A percentile compares a stretch with the other conserved stretches of the same genome.
Evolutionary conservation across 192 early-diverging fungal species (phyloP).

Genomic region (Phycomyces nitens): DNA sequence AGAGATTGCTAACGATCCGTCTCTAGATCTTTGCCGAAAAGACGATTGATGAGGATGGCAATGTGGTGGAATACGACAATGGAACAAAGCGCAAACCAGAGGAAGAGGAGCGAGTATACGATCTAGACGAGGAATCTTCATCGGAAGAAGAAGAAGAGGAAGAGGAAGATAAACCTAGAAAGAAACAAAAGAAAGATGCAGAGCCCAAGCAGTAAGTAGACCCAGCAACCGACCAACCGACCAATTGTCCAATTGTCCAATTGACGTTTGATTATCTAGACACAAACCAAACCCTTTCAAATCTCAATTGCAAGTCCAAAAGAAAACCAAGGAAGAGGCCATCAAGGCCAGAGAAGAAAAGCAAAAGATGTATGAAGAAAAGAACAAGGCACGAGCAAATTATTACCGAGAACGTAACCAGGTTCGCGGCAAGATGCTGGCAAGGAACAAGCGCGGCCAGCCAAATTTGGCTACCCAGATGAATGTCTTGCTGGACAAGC

Average conservation of each 20-base stretch:
- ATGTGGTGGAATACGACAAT: conserved; percentile 27
- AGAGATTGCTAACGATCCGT: no score
- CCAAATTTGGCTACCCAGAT: conserved; percentile 37
- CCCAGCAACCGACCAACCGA: no score
- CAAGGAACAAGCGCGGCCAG: conserved; percentile 30
- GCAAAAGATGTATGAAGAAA: conserved; percentile 13
- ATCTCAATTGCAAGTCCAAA: conserved; percentile 18
- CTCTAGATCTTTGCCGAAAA: conserved; percentile 39
- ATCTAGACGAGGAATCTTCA: conserved; percentile 18
- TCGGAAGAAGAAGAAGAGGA: conserved; percentile 18
- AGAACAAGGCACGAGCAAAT: conserved; percentile 21
- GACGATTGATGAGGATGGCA: conserved; percentile 39
- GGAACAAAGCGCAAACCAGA: conserved; percentile 13
- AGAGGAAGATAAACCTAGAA: conserved; percentile 11
- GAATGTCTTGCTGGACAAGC: conserved; percentile 29
- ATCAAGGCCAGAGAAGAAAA: conserved; percentile 13
- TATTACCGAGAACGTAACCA: conserved; percentile 34
- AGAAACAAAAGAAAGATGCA: conserved; percentile 16
- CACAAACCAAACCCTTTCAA: conserved; percentile 37
- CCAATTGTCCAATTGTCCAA: no score
- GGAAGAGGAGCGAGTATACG: conserved; percentile 14
- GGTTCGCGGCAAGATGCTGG: conserved; percentile 33
- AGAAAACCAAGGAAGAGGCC: conserved; percentile 8
- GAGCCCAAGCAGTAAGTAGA: conserved; percentile 1
- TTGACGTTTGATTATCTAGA: conserved; percentile 8